A percentile compares a stretch with the other conserved stretches of the same genome.
Conservation (phyloP, 768 basidiomycete species). For the Kwoniella sp. region DNA sequence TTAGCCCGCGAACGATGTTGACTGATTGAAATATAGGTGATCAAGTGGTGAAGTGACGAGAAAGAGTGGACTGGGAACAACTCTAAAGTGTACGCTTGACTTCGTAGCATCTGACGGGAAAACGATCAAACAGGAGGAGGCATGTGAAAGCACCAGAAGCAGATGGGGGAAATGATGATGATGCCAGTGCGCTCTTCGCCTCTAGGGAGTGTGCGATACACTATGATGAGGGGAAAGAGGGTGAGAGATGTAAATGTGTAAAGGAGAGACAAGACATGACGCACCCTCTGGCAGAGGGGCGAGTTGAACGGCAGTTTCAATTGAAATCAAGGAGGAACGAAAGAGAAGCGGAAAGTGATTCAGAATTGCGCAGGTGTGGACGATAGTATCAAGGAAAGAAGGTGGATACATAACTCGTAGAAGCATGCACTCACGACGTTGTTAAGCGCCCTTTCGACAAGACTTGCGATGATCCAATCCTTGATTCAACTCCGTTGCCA, state of each 20-base stretch:
- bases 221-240: neutral
- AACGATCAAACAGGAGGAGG: neutral
- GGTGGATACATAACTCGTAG: neutral
- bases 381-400: neutral
- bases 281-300: neutral
- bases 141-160: neutral
- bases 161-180: too few relatives aligned
- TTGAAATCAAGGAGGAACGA: neutral
- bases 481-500: neutral
- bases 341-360: neutral
- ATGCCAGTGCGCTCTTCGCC: too few relatives aligned
- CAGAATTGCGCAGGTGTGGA: neutral
- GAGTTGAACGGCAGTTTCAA: neutral
- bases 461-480: neutral
- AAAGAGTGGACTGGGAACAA: neutral
- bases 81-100: neutral
- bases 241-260: neutral
- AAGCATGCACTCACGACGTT: neutral
- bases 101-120: neutral
- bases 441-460: neutral
- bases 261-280: slow-evolving; percentile 5
- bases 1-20: neutral
- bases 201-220: neutral
- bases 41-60: neutral
- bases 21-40: neutral